These are phyloP conservation scores for Pezicula radicicola DNA, from an alignment of 2,329 filamentous ascomycete species.

Conservation along the genomic window DNA sequence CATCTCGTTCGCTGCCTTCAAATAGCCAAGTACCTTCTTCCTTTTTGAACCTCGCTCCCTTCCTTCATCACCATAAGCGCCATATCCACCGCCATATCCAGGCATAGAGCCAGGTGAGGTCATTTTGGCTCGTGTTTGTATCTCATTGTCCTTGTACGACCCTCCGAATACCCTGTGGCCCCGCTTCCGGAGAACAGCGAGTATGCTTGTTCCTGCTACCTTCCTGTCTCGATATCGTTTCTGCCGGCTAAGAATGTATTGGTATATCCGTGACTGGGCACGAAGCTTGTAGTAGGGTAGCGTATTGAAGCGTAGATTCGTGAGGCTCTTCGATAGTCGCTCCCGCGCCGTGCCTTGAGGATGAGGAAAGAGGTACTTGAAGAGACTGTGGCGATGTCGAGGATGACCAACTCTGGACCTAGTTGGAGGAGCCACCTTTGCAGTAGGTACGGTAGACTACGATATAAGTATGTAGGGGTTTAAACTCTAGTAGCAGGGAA, in stretches of 20 bases:
- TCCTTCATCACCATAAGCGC: conserved; percentile 29
- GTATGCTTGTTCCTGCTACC: conserved; percentile 27
- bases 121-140: conserved; percentile 18
- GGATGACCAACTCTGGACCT: conserved; percentile 23
- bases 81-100: conserved; percentile 23
- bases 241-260: conserved; percentile 66
- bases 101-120: conserved; percentile 30
- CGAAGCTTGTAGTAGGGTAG: conserved; percentile 68
- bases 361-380: conserved; percentile 69
- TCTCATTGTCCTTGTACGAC: conserved; percentile 32
- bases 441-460: neutral
- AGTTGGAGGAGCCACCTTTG: conserved; percentile 23
- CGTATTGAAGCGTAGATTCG: conserved; percentile 71
- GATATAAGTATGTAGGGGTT: conserved; percentile 1
- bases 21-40: conserved; percentile 71
- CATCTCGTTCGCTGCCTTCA: conserved; percentile 70
- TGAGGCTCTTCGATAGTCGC: conserved; percentile 50
- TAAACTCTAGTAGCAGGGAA: no score
- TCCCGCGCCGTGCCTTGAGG: conserved; percentile 60
- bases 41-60: conserved; percentile 68
- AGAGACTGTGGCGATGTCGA: conserved; percentile 45
- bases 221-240: conserved; percentile 45
- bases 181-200: conserved; percentile 22
- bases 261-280: conserved; percentile 74
- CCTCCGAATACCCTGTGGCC: conserved; percentile 29